Evolutionary conservation across 495 filamentous ascomycete species (phyloP).

Genomic region (Staphylotrichum longicolle): DNA sequence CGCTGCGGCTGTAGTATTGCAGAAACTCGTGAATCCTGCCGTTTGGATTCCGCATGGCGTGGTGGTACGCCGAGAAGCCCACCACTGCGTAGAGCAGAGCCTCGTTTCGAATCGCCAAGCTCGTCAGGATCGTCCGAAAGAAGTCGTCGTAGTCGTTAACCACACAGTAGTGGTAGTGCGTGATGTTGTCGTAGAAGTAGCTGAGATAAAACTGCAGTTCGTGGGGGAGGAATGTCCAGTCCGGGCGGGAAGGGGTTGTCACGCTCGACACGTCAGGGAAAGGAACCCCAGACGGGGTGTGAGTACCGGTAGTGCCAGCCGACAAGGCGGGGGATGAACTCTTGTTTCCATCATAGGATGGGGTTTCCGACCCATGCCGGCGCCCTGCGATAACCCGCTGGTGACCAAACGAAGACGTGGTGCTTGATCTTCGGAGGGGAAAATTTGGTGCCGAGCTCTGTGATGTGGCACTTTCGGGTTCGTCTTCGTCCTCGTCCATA

Average conservation of each 20-base stretch:
- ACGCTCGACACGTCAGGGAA: slow-evolving; percentile 31
- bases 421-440: slow-evolving; percentile 45
- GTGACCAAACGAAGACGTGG: slow-evolving; percentile 40
- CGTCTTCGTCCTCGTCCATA: slow-evolving; percentile 63
- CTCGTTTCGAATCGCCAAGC: slow-evolving; percentile 72
- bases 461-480: slow-evolving; percentile 37
- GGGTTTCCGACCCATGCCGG: slow-evolving; percentile 51
- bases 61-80: slow-evolving; percentile 88
- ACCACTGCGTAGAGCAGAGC: slow-evolving; percentile 84
- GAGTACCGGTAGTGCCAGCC: slow-evolving; percentile 36
- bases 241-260: slow-evolving; percentile 26
- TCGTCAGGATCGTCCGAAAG: slow-evolving; percentile 65
- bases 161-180: slow-evolving; percentile 76
- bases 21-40: slow-evolving; percentile 79
- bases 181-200: slow-evolving; percentile 73
- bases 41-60: slow-evolving; percentile 63
- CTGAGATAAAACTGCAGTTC: slow-evolving; percentile 76
- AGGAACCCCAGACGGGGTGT: slow-evolving; percentile 31
- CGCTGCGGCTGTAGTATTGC: slow-evolving; percentile 84
- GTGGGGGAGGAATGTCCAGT: slow-evolving; percentile 55
- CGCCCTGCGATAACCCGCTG: slow-evolving; percentile 29
- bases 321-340: slow-evolving; percentile 51
- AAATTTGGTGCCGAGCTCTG: slow-evolving; percentile 38
- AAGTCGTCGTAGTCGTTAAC: slow-evolving; percentile 66
- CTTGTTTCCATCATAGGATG: slow-evolving; percentile 49